These are phyloP conservation scores for Mayamaea pseudoterrestris DNA, from an alignment of 108 stramenopile species.

Conservation along the genomic window DNA sequence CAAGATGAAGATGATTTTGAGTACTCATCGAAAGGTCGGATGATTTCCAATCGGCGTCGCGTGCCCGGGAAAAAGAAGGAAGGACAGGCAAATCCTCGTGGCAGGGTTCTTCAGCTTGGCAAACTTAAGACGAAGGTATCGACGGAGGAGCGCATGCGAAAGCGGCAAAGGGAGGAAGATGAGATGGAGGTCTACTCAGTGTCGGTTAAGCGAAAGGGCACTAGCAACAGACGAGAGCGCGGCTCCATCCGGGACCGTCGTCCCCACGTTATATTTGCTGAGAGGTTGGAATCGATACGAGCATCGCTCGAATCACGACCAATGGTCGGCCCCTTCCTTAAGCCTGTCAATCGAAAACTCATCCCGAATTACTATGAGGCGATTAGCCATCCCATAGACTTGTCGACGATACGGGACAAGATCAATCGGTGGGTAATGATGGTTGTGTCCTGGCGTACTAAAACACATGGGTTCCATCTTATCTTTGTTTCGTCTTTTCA, in stretches of 20 bases:
- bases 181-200: conserved; percentile 56
- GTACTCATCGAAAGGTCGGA: conserved; percentile 15
- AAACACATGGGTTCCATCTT: background rate
- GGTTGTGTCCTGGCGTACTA: background rate
- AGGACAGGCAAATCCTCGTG: conserved; percentile 7
- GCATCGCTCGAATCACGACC: conserved; percentile 49
- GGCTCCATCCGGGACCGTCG: conserved; percentile 69
- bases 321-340: conserved; percentile 42
- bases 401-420: conserved; percentile 66
- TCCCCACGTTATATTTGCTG: conserved; percentile 73
- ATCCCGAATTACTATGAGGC: conserved; percentile 67
- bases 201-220: conserved; percentile 41
- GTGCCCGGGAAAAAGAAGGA: conserved; percentile 5
- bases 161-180: conserved; percentile 55
- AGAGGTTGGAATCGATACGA: conserved; percentile 65
- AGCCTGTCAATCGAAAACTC: conserved; percentile 43
- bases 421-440: conserved; percentile 31
- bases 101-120: conserved; percentile 27
- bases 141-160: conserved; percentile 52
- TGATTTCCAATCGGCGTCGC: conserved; percentile 7
- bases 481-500: background rate
- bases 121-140: conserved; percentile 28
- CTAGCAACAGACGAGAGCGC: conserved; percentile 64
- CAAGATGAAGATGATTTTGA: conserved; percentile 75
- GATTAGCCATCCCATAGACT: conserved; percentile 71